These are phyloP conservation scores for Tolypocladium guangdongense DNA, from an alignment of 2,329 filamentous ascomycete species.

Conservation along the genomic window DNA sequence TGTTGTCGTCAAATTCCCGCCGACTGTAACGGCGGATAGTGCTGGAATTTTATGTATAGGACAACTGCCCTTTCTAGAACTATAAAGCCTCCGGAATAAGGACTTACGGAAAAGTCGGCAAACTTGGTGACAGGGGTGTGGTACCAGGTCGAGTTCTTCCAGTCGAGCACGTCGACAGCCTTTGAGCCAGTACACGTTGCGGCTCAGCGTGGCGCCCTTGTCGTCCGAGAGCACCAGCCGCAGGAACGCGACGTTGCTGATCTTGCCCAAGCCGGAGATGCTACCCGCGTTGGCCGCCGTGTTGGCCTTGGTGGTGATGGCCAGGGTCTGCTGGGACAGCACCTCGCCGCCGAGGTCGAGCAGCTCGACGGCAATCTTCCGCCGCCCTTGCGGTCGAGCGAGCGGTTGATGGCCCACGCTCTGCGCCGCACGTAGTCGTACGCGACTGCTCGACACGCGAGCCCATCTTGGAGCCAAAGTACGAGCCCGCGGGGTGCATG, in stretches of 20 bases:
- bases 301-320: constrained; percentile 30
- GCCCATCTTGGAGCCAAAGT: constrained; percentile 46
- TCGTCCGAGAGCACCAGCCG: constrained; percentile 33
- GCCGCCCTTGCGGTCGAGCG: constrained; percentile 23
- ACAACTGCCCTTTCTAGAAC: too few species aligned
- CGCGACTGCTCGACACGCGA: constrained; percentile 39
- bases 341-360: constrained; percentile 34
- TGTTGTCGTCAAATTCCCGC: too few species aligned
- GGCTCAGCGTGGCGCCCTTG: constrained; percentile 27
- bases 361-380: constrained; percentile 37
- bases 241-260: constrained; percentile 36
- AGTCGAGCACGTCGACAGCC: constrained; percentile 37
- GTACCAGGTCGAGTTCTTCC: constrained; percentile 47
- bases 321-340: constrained; percentile 22
- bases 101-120: constrained; percentile 34
- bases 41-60: too few species aligned
- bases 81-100: too few species aligned
- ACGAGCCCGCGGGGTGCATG: constrained; percentile 44
- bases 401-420: constrained; percentile 45
- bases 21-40: too few species aligned
- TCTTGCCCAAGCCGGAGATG: constrained; percentile 13
- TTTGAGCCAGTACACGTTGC: constrained; percentile 50
- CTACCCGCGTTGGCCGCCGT: constrained; percentile 20
- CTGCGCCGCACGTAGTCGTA: constrained; percentile 38
- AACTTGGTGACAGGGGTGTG: constrained; percentile 44